These are phyloP conservation scores for Colletotrichum somersetense DNA, from an alignment of 2,329 filamentous ascomycete species.

Conservation along the genomic window DNA sequence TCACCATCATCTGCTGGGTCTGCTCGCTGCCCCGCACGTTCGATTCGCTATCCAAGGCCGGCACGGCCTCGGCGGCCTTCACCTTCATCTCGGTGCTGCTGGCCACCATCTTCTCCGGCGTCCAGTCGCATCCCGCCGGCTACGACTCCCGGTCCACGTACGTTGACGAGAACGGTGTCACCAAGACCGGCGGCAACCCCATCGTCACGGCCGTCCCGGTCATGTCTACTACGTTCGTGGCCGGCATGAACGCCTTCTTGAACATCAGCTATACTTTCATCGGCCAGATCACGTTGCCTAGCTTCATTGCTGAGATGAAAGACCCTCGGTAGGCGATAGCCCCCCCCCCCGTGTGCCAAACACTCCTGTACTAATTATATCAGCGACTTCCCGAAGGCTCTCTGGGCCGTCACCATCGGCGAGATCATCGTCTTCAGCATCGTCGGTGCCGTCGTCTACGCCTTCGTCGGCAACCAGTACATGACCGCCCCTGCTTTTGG, in stretches of 20 bases:
- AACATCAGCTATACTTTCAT: conserved; percentile 98
- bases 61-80: conserved; percentile 83
- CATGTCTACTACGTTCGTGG: conserved; percentile 80
- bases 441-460: conserved; percentile 85
- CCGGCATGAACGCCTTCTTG: conserved; percentile 87
- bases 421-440: conserved; percentile 89
- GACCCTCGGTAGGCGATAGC: conserved; percentile 60
- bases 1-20: conserved; percentile 80
- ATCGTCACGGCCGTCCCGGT: conserved; percentile 77
- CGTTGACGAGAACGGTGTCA: conserved; percentile 46
- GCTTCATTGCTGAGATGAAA: conserved; percentile 95
- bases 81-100: conserved; percentile 91
- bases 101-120: conserved; percentile 83
- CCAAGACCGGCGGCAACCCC: conserved; percentile 67
- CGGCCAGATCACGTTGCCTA: conserved; percentile 92
- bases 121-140: conserved; percentile 79
- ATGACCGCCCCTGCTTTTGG: conserved; percentile 90
- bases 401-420: conserved; percentile 90
- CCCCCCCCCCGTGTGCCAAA: neutral
- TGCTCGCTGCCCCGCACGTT: conserved; percentile 90
- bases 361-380: conserved; percentile 10
- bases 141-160: conserved; percentile 66
- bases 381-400: conserved; percentile 90
- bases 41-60: conserved; percentile 81
- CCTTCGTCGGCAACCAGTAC: conserved; percentile 91